Evolutionary conservation across 352 stramenopile species (phyloP), one percentile per base, ranked within the genome.

Genomic region (Phytophthora sansomeana): DNA sequence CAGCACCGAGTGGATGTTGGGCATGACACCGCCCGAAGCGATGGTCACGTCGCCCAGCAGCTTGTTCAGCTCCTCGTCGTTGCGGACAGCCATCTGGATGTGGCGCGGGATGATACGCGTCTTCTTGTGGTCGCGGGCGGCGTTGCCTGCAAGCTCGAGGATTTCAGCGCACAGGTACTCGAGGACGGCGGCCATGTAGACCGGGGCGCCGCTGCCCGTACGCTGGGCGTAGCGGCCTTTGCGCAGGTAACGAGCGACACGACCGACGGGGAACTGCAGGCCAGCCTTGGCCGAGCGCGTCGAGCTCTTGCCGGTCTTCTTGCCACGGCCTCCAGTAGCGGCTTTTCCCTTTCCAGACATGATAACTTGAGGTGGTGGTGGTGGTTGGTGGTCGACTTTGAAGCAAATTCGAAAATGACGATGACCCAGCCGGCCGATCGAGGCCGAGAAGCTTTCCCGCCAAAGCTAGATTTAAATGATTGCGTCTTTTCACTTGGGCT

Each of bases 101-200:
- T 99, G 96, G 58, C 96, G 91, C 24, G 96, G 96, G 46, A 98
- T 94, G 73, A 99, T 98, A 75, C 96, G 87, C 55, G 80, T 90
- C 90, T 99, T 99, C 89, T 99, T 99, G 89, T 98, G 98, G 78
- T 98, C 93, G 58, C 92, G 87, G 21, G 95, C 93, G 48, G 95
- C 94, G 75, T 99, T 99, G 24, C 94, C 95, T 16, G 95, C 95
- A 16, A 99, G 78, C 72, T 99, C 95, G 28, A 99, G 81, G 65
- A 98, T 97, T 80, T 98, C 95, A 50, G 95, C 95, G 63, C 86
- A 96, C 8, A 98, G 75, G 77, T 98, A 98, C 72, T 98, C 95
- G 5, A 98, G 80, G 11, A 99, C 93, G 55, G 96, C 91, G 43
- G 95, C 95, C 70, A 98, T 92, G 86, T 98, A 99, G 29, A 99